Evolutionary conservation across 2,329 filamentous ascomycete species (phyloP), one percentile per base, ranked within the genome.

Genomic region (Mollisiaceae sp.): DNA sequence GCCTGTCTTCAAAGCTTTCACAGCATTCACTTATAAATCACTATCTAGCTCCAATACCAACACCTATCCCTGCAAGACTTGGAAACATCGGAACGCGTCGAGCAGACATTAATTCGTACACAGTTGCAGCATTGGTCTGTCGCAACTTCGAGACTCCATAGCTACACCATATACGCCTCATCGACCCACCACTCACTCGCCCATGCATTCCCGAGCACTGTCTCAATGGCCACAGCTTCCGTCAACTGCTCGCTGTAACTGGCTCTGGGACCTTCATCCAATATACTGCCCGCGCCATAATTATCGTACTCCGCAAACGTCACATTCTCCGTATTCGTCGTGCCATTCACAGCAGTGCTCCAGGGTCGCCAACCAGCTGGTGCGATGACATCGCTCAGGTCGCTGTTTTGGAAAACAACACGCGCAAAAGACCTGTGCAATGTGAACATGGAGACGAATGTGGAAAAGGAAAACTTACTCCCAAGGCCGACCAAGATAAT

Each of bases 401-500:
- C 72, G 0, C 80, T 82, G 50, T 79, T 77, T 73, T 86, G 83
- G 74, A 85, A 81, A 2, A 81, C 78, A n/a, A 85, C 83, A 18
- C 81, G 74, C 5, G 83, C 79, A 59, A 80, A 84, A 54, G 78
- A 76, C 8, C 43, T 45, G n/a, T 20, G 43, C 8, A 45, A n/a
- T 45, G 1, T 41, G 38, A 45, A 18, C 43, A 45, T 45, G 43
- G 43, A n/a, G 14, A 8, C 14, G 2, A 45, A 3, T 20, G 43
- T 18, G 43, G 43, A 45, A 20, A 41, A 12, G 43, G n/a, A 45
- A 20, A 8, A 45, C 43, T 45, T 45, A 45, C 36, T 79, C 74
- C 82, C 83, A 86, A 12, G 84, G 84, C 1, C 84, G 78, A 5
- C 84, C 84, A n/a, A 86, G 80, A 64, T 81, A 84, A 64, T 78